phyloP scores from a whole-genome alignment of 768 basidiomycete genomes.

The Boletus subparvulus region DNA sequence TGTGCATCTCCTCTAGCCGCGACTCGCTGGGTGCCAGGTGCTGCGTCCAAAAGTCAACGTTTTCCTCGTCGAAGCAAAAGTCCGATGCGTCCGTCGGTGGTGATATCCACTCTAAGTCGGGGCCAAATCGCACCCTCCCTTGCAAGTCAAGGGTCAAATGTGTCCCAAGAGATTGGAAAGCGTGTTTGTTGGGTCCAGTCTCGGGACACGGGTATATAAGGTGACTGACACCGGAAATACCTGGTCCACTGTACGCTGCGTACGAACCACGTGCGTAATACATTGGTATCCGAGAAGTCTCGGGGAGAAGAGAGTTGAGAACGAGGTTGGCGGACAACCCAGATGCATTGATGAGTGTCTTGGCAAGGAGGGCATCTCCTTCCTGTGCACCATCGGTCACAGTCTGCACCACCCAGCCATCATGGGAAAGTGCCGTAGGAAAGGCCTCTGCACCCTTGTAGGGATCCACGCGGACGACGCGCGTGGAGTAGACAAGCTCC shows the following conservation, averaged over 20 bases:
- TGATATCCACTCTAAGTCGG: conserved; percentile 86
- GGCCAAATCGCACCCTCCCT: conserved; percentile 87
- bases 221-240: conserved; percentile 61
- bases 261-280: conserved; percentile 87
- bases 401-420: conserved; percentile 89
- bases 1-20: conserved; percentile 61
- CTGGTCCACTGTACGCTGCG: conserved; percentile 82
- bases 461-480: conserved; percentile 83
- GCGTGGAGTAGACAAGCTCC: conserved; percentile 73
- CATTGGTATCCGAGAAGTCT: conserved; percentile 60
- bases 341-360: conserved; percentile 78
- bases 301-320: conserved; percentile 66
- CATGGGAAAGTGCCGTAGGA: conserved; percentile 35
- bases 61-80: conserved; percentile 38
- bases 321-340: conserved; percentile 73
- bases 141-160: conserved; percentile 87
- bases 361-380: conserved; percentile 67
- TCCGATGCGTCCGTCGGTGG: conserved; percentile 40
- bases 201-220: conserved; percentile 93
- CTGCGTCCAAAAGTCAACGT: conserved; percentile 73
- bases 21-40: conserved; percentile 65
- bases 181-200: conserved; percentile 52
- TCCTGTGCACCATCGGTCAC: conserved; percentile 51
- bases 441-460: conserved; percentile 31
- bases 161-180: conserved; percentile 86